These are phyloP conservation scores for Lactarius akahatsu DNA, from an alignment of 768 basidiomycete genomes.

Conservation along the genomic window DNA sequence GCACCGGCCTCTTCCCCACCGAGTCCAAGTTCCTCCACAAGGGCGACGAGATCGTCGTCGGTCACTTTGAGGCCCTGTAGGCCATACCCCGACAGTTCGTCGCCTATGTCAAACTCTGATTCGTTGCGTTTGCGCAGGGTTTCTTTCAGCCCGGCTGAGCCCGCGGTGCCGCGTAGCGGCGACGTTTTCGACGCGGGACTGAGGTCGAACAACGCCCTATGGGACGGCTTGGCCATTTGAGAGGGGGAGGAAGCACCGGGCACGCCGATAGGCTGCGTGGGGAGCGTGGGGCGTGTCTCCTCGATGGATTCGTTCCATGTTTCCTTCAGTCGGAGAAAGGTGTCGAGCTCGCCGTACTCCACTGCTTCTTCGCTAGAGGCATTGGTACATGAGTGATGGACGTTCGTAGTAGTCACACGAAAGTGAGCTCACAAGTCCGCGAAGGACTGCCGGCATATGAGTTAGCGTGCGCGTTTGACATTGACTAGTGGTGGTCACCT, in stretches of 20 bases:
- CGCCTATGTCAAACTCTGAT: constrained; percentile 61
- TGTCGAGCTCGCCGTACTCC: constrained; percentile 69
- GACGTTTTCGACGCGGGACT: constrained; percentile 34
- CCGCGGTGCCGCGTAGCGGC: constrained; percentile 29
- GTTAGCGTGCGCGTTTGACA: constrained; percentile 11
- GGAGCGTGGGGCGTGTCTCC: constrained; percentile 56
- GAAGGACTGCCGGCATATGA: constrained; percentile 51
- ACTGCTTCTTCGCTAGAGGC: constrained; percentile 74
- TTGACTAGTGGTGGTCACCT: constrained; percentile 25
- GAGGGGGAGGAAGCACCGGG: constrained; percentile 73
- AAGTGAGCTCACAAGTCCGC: constrained; percentile 61
- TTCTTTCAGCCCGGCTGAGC: constrained; percentile 33
- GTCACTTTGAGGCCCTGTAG: constrained; percentile 77
- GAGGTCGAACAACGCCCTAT: constrained; percentile 55
- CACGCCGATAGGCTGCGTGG: constrained; percentile 67
- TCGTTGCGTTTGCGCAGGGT: constrained; percentile 46
- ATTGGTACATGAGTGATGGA: constrained; percentile 4
- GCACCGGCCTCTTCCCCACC: constrained; percentile 76
- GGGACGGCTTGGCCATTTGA: constrained; percentile 75
- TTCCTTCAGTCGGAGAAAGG: constrained; percentile 72
- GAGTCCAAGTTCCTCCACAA: constrained; percentile 75
- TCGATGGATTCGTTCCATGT: constrained; percentile 59
- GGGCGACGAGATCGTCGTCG: constrained; percentile 65
- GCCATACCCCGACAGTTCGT: constrained; percentile 66
- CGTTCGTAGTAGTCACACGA: constrained; percentile 8